phyloP scores from a whole-genome alignment of 2,329 filamentous ascomycete species.

The Aspergillus pseudonomiae region DNA sequence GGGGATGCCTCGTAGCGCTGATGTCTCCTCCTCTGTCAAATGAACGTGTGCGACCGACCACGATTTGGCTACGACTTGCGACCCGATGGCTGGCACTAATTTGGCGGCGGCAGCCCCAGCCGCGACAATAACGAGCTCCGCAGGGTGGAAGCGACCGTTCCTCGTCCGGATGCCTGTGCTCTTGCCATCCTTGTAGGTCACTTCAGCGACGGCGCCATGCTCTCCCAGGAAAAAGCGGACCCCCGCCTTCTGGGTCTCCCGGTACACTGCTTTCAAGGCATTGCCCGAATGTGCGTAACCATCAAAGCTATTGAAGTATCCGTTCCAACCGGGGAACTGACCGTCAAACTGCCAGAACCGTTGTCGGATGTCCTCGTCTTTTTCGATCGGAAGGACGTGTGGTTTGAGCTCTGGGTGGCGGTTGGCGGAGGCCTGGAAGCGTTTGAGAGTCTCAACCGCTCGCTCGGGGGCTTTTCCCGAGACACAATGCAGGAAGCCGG shows the following conservation, averaged over 20 bases:
- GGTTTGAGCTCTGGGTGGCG: constrained; percentile 37
- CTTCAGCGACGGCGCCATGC: constrained; percentile 41
- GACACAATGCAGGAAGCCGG: constrained; percentile 56
- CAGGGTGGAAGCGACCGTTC: constrained; percentile 41
- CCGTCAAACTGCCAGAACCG: constrained; percentile 55
- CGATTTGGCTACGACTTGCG: constrained; percentile 57
- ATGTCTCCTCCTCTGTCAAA: constrained; percentile 58
- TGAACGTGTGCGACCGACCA: constrained; percentile 65
- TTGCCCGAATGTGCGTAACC: constrained; percentile 62
- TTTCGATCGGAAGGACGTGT: constrained; percentile 44
- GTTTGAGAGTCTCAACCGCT: constrained; percentile 50
- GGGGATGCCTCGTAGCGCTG: constrained; percentile 59
- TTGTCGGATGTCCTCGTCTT: constrained; percentile 44
- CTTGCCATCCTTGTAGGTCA: constrained; percentile 39
- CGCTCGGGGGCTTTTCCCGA: constrained; percentile 53
- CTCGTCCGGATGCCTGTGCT: constrained; percentile 43
- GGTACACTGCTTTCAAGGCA: constrained; percentile 53
- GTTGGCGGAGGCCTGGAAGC: constrained; percentile 45
- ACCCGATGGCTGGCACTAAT: constrained; percentile 54
- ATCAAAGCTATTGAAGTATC: constrained; percentile 61
- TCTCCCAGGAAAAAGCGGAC: constrained; percentile 51
- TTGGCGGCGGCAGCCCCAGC: constrained; percentile 54
- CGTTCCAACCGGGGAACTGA: constrained; percentile 56
- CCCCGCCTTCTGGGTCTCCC: constrained; percentile 43
- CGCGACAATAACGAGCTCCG: constrained; percentile 53